Base-by-base conservation (phyloP, 2,329 filamentous ascomycete genomes). In the Nigrospora sphaerica region DNA sequence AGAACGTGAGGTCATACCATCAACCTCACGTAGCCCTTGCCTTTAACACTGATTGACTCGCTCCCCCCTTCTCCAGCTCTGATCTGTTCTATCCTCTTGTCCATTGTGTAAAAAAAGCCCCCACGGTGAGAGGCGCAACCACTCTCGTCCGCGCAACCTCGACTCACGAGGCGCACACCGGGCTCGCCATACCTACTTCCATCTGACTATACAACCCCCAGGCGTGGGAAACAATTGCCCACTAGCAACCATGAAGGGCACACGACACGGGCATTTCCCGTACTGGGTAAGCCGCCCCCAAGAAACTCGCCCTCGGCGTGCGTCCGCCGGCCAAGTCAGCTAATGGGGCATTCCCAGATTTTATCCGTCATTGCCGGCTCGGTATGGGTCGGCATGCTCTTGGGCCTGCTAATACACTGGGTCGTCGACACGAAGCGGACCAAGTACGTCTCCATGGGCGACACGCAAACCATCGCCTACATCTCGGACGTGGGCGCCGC, bases 361-460 rank as follows among this genome's bases (percentile, higher is more conserved):
- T 73, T 90, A 32, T 87, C 87, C 53, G 69, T 89, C 50, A 73
- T 90, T 54, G 82, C 85, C 41, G 77, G 81, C 53, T 57, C 77
- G 47, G 70, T 79, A 53, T 86, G 83, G 83, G 71, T 85, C 12
- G 74, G 73, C 50, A 88, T 81, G 62, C 74, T 91, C 14, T 72
- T 89, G 23, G 80, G 76, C 46, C 77, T 90, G 66, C 70, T 90
- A 48, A 72, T 86, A n/a, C 74, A 79, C 65, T 92, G 87, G 87
- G 65, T 77, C 50, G 62, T 80, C 35, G 66, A 78, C 55, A 65
- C 66, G 5, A 64, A 85, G 47, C 65, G 68, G n/a, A 71, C 68
- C 2, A 69, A 70, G 52, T 88, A 86, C 57, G 48, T 68, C 3
- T 83, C 79, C 36, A 87, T 89, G 82, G 62, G 69, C 17, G 40